Conservation (phyloP, 2,329 filamentous ascomycete species). For the Periconia sp. region DNA sequence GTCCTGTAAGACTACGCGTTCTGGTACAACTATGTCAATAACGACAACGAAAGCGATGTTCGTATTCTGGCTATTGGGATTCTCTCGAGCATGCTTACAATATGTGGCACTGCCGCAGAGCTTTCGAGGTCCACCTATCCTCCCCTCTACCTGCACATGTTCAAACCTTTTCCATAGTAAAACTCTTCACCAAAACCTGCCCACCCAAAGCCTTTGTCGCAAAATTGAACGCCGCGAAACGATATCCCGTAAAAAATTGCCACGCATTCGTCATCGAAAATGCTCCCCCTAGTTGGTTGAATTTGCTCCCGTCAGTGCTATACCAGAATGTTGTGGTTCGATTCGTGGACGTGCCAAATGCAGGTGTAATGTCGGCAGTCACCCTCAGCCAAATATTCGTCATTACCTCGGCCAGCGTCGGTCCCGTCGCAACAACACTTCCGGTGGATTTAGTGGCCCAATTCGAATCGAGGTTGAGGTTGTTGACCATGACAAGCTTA, state of each 20-base stretch:
- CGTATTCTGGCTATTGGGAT: no score
- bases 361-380: conserved; percentile 44
- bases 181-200: conserved; percentile 30
- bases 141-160: no score
- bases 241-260: conserved; percentile 48
- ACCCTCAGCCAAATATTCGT: conserved; percentile 42
- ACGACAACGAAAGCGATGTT: no score
- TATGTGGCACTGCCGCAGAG: no score
- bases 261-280: conserved; percentile 44
- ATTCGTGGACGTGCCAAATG: conserved; percentile 28
- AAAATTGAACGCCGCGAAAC: conserved; percentile 48
- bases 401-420: conserved; percentile 18
- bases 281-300: conserved; percentile 34
- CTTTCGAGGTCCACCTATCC: background rate
- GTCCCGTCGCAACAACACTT: conserved; percentile 32
- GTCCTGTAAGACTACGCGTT: no score
- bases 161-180: conserved; percentile 19
- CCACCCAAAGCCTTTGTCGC: conserved; percentile 45
- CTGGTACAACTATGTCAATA: no score
- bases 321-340: conserved; percentile 43
- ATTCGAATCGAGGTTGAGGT: conserved; percentile 46
- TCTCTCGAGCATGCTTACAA: no score
- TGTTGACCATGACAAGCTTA: conserved; percentile 44
- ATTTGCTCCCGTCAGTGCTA: conserved; percentile 43
- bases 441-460: conserved; percentile 43